Conservation (phyloP, 208 protist genomes). For the Borovskyia barvae region DNA sequence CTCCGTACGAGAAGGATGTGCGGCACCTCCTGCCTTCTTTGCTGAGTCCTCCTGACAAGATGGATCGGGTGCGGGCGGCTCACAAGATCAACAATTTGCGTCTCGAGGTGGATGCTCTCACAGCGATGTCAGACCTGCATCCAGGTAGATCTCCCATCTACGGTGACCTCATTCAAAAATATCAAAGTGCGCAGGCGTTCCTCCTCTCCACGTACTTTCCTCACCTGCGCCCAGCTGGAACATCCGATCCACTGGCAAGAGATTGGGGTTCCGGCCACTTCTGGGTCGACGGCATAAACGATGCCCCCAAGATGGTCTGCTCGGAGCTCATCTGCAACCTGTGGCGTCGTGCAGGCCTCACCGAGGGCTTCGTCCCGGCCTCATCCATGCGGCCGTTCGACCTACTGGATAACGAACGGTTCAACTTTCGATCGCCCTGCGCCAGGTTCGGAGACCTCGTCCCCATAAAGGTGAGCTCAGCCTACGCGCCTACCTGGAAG, state of each 20-base stretch:
- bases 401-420: slow-evolving; percentile 61
- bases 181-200: slow-evolving; percentile 36
- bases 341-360: slow-evolving; percentile 61
- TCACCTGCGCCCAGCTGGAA: slow-evolving; percentile 24
- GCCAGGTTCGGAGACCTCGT: slow-evolving; percentile 34
- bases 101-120: slow-evolving; percentile 40
- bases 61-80: slow-evolving; percentile 75
- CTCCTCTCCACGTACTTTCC: slow-evolving; percentile 62
- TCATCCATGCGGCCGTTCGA: slow-evolving; percentile 82
- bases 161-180: slow-evolving; percentile 26
- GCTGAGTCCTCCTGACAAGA: slow-evolving; percentile 81
- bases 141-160: slow-evolving; percentile 3
- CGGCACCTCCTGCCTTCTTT: slow-evolving; percentile 45
- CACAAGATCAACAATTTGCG: slow-evolving; percentile 61
- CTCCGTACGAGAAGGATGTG: slow-evolving; percentile 53
- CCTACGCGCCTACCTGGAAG: slow-evolving; percentile 17
- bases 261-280: slow-evolving; percentile 45
- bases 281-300: slow-evolving; percentile 65
- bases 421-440: slow-evolving; percentile 51
- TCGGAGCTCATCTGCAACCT: slow-evolving; percentile 77
- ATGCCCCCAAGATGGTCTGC: slow-evolving; percentile 56
- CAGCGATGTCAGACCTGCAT: slow-evolving; percentile 14
- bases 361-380: slow-evolving; percentile 61
- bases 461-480: slow-evolving; percentile 29
- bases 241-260: slow-evolving; percentile 6